Evolutionary conservation across 2,329 filamentous ascomycete genomes (phyloP).

Genomic region (Aspergillus costaricaensis): DNA sequence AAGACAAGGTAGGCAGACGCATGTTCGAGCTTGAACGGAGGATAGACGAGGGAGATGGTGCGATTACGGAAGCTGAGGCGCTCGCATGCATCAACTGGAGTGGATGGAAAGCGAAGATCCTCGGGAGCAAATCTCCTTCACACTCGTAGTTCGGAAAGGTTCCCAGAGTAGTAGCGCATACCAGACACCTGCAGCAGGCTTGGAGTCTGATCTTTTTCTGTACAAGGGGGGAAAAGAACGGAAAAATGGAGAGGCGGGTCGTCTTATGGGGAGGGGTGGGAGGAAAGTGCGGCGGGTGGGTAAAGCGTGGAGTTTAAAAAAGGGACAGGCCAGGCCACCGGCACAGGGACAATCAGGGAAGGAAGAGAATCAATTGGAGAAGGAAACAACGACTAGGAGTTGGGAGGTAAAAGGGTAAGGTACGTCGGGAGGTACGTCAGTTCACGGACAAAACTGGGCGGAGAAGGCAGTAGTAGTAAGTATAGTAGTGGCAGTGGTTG

Average conservation of each 20-base stretch:
- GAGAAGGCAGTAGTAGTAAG: no score
- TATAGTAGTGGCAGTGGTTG: no score
- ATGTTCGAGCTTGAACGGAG: conserved; percentile 43
- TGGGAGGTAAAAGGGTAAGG: conserved; percentile 8
- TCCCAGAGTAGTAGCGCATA: neutral
- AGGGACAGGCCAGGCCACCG: conserved; percentile 20
- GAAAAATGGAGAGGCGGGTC: conserved; percentile 7
- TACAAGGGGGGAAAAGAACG: conserved; percentile 9
- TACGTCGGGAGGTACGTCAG: neutral
- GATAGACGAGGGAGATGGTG: conserved; percentile 27
- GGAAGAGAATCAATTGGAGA: conserved; percentile 10
- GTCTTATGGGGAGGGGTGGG: neutral
- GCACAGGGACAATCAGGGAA: conserved; percentile 26
- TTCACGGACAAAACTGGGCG: neutral
- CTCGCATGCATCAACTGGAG: conserved; percentile 11
- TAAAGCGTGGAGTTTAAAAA: conserved; percentile 26
- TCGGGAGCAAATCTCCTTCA: conserved; percentile 14
- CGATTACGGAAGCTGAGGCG: conserved; percentile 25
- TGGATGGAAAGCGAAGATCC: conserved; percentile 7
- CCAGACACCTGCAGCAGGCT: neutral
- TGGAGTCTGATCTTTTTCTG: conserved; percentile 7
- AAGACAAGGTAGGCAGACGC: conserved; percentile 52
- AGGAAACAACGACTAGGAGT: conserved; percentile 6
- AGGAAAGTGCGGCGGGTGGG: conserved; percentile 22
- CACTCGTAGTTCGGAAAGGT: conserved; percentile 3